These are phyloP conservation scores for Phialocephala sp. DNA, from an alignment of 2,329 filamentous ascomycete species.

Conservation along the genomic window DNA sequence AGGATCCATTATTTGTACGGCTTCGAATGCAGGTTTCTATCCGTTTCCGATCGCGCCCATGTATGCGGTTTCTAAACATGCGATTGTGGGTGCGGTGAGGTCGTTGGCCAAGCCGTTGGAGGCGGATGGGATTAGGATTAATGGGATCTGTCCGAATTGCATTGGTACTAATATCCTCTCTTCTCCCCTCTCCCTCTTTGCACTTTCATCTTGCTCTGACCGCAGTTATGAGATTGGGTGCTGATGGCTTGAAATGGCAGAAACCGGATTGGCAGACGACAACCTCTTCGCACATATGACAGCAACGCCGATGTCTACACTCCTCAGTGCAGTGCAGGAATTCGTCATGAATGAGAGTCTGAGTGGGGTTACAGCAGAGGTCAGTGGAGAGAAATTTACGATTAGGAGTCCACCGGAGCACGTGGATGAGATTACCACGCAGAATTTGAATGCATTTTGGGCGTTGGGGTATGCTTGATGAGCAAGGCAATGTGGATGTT, in stretches of 20 bases:
- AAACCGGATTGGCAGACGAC: constrained; percentile 44
- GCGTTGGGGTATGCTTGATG: constrained; percentile 52
- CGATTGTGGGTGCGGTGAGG: constrained; percentile 56
- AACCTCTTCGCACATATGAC: constrained; percentile 55
- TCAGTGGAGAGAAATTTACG: constrained; percentile 56
- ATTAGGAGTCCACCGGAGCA: constrained; percentile 50
- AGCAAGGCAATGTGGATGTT: neutral
- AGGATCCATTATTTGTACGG: constrained; percentile 54
- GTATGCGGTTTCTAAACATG: constrained; percentile 55
- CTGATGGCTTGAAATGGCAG: constrained; percentile 49
- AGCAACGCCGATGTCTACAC: constrained; percentile 56
- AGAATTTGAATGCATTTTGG: constrained; percentile 56
- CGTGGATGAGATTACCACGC: constrained; percentile 54
- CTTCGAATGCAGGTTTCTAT: constrained; percentile 59
- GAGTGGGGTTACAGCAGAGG: constrained; percentile 55
- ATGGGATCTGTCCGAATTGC: constrained; percentile 56
- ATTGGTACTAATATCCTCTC: constrained; percentile 46
- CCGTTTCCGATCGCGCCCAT: constrained; percentile 56
- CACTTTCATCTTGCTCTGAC: neutral
- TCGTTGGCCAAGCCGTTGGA: constrained; percentile 50
- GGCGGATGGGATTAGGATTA: constrained; percentile 53
- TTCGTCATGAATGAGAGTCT: constrained; percentile 49
- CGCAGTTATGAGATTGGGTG: neutral
- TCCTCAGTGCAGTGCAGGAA: constrained; percentile 50
- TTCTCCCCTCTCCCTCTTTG: neutral